Evolutionary conservation across 2,329 filamentous ascomycete genomes (phyloP), one percentile per base, ranked within the genome.

Genomic region (Penicillium freii): DNA sequence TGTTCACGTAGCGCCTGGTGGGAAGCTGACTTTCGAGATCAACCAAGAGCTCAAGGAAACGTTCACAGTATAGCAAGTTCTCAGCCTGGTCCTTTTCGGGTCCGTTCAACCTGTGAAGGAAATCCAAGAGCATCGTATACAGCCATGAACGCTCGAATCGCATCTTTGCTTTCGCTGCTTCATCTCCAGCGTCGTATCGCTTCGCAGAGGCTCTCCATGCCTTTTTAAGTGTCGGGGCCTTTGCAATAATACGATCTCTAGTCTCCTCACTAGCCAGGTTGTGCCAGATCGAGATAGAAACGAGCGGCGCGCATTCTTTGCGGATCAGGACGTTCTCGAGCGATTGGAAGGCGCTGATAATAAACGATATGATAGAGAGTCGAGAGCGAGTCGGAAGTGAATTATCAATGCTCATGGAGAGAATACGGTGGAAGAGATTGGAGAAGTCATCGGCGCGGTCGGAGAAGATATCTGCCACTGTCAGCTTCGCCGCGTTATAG

Each of bases 271-370:
- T 89, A 31, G 90, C 89, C 38, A 99, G 78, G 70, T 96, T 95
- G 69, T 97, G 91, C 94, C 94, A 99, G 67, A 94, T 91, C 1
- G 90, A 88, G 66, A 99, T 96, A 13, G 92, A 94, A 21, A 99
- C 93, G 51, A 99, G 80, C 1, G 95, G 91, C 7, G 93, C 94
- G 75, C 94, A 97, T 79, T 99, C 94, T 74, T 97, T 97, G 61
- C 94, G 87, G 49, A 99, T 90, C 55, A 96, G 84, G 38, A 85
- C 84, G 71, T 87, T 92, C 73, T 99, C 95, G 33, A 99, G 81
- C 46, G 92, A 97, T 74, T 97, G 92, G 71, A 97, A 99, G 36
- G 93, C 90, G 64, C 88, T 86, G 50, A 96, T 95, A 61, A 97
- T 82, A 75, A 97, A 97, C 25, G 85, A 89, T 23, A 99, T 80